phyloP scores from a whole-genome alignment of 2,329 filamentous ascomycete genomes.

The Cladosporium sp. region DNA sequence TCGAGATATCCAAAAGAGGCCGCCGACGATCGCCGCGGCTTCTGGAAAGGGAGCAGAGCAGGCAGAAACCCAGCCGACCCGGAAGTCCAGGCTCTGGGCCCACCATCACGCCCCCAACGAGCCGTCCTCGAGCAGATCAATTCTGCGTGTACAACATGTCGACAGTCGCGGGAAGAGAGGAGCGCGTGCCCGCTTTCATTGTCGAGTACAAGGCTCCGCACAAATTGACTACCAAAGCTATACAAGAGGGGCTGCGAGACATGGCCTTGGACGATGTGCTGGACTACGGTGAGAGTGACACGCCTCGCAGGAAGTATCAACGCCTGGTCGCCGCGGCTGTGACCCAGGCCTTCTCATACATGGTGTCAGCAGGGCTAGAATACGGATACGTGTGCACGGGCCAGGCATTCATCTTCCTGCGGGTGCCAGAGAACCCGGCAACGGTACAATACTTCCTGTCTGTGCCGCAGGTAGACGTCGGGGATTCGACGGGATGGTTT shows the following conservation, averaged over 20 bases:
- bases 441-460: slow-evolving; percentile 4
- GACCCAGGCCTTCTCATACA: slow-evolving; percentile 7
- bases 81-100: not conserved
- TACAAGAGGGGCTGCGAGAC: not conserved
- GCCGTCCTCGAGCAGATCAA: slow-evolving; percentile 1
- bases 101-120: not conserved
- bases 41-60: not conserved
- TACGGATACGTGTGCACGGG: slow-evolving; percentile 1
- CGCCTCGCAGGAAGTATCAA: slow-evolving; percentile 1
- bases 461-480: not conserved
- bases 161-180: not conserved
- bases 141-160: slow-evolving; percentile 4
- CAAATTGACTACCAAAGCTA: not conserved
- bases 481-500: not conserved
- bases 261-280: slow-evolving; percentile 1
- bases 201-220: slow-evolving; percentile 2
- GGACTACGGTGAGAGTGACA: not conserved
- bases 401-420: slow-evolving; percentile 7
- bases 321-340: slow-evolving; percentile 1
- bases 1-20: not conserved
- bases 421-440: slow-evolving; percentile 1
- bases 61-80: not conserved
- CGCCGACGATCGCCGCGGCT: not conserved
- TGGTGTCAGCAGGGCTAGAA: slow-evolving; percentile 2
- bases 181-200: not conserved